Evolutionary conservation across 768 basidiomycete genomes (phyloP), one percentile per base, ranked within the genome.

Genomic region (Leccinum olivaceopallidum): DNA sequence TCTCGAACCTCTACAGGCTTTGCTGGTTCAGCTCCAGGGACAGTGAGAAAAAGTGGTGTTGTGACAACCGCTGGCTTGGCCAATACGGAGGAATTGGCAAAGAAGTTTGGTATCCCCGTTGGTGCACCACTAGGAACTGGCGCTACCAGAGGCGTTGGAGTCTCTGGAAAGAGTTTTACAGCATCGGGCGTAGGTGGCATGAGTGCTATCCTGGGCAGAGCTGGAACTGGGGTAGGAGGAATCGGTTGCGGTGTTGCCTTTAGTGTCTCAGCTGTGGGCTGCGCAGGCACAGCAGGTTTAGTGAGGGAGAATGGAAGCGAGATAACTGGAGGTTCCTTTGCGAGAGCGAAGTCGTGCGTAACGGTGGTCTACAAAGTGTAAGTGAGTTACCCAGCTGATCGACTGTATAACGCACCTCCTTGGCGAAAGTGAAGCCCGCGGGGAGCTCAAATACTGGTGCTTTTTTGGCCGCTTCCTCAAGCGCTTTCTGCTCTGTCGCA

Each of bases 251-350:
- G 54, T 34, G 67, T 32, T 9, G 64, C 49, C 56, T 64, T 64
- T 13, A 61, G 53, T 24, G 58, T 56, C 52, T 69, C 66, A 1
- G 66, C 63, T 13, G 57, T 51, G 18, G 49, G 53, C 0, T 58
- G 58, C 16, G n/a, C 39, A 2, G 52, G 18, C 34, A 44, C 42
- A 44, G 68, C 61, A 36, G 79, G 63, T 65, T 77, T 80, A n/a
- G 76, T 72, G 56, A 89, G 77, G 9, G 87, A 89, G 71, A 88
- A 89, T 10, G 88, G 90, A 56, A 89, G 75, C 8, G 82, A 76
- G 32, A 77, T 51, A 56, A 89, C 84, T 0, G 88, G 88, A n/a
- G 86, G 85, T 61, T 90, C 89, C 67, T 85, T 86, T 16, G 82
- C 82, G 18, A 73, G 70, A 2, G 77, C 68, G 14, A 75, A 24